Base-by-base conservation (phyloP, 371 early-diverging fungal species). In the Mortierella sp. region DNA sequence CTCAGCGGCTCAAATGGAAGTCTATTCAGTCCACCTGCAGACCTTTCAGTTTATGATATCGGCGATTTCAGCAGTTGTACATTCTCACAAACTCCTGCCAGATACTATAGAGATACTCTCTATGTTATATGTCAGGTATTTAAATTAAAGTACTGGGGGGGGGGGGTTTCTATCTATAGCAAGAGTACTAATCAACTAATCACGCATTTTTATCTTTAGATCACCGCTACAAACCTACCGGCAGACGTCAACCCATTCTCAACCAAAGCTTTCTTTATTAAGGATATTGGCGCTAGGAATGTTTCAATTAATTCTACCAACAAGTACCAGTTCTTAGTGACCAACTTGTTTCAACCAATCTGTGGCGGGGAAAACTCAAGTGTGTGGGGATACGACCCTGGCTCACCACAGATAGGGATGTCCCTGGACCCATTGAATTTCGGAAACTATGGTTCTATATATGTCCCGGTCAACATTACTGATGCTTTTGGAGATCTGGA, bases 41-140 rank as follows among this genome's bases (percentile, higher is more conserved):
- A 40, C 35, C 40, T 61, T 0, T 10, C 61, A 11, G 22, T 22
- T n/a, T 51, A n/a, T 18, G n/a, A 18, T 22, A 20, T 51, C n/a
- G 18, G 6, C 6, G 51, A 51, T 14, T 45, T 14, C 8, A 51
- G 18, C 10, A 20, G 18, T n/a, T 51, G 51, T 18, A 39, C 47
- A 11, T 18, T 22, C 3, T n/a, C 43, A 2, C 14, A 32, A 32
- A 60, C 60, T 16, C 14, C 9, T 4, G 18, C 8, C 3, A 32
- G 60, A 37, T 45, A 12, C 43, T 18, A 22, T 22, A 45, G 28
- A 16, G 16, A 45, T 26, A 26, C 39, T 1, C 1, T 62, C 40
- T 62, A 62, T 43, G 18, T 45, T 6, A 4, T 62, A 3, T 62
- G 62, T 30, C 12, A 45, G 62, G 62, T 62, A 62, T 43, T 62